Evolutionary conservation across 2,329 filamentous ascomycete species (phyloP), one percentile per base, ranked within the genome.

Genomic region (Onygena corvina): DNA sequence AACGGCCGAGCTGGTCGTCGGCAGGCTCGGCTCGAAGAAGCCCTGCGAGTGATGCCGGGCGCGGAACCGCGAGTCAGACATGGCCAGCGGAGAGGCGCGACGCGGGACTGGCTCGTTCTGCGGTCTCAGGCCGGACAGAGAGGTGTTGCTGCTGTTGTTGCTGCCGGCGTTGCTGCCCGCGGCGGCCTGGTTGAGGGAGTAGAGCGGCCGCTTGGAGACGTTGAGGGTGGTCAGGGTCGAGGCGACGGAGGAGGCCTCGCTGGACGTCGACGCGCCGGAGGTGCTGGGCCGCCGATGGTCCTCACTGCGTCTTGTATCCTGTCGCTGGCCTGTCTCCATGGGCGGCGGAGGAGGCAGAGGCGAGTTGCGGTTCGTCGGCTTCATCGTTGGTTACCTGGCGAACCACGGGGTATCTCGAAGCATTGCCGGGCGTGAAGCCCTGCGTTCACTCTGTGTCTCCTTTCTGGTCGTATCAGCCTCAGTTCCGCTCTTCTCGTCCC

Each of bases 11-110:
- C 64, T 61, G 4, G 72, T 68, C n/a, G 72, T 73, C 34, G 79
- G 76, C 49, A 83, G 65, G 27, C 75, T 76, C 12, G 80, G 79
- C 61, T 83, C 80, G 58, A 83, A 83, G 65, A 81, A 83, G 49
- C 80, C 80, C 62, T 83, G 79, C 2, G 77, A 81, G 59, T 80
- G 77, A 55, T 73, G 70, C 53, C 71, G 64, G 27, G 67, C 63
- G 36, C 70, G 66, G 55, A 72, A 54, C 64, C 61, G 40, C 61
- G 62, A 29, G 67, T 50, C 34, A 7, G 35, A 40, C 31, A 61
- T 62, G 27, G 58, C 60, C 21, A 67, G 63, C 29, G 65, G 62
- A n/a, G 67, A 66, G 14, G 60, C 59, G 55, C 65, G 67, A 40
- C 62, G 58, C 35, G 58, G 52, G 35, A 58, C 57, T 16, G 55